Evolutionary conservation across 2,329 filamentous ascomycete genomes (phyloP), one percentile per base, ranked within the genome.

Genomic region (Aspergillus ustus): DNA sequence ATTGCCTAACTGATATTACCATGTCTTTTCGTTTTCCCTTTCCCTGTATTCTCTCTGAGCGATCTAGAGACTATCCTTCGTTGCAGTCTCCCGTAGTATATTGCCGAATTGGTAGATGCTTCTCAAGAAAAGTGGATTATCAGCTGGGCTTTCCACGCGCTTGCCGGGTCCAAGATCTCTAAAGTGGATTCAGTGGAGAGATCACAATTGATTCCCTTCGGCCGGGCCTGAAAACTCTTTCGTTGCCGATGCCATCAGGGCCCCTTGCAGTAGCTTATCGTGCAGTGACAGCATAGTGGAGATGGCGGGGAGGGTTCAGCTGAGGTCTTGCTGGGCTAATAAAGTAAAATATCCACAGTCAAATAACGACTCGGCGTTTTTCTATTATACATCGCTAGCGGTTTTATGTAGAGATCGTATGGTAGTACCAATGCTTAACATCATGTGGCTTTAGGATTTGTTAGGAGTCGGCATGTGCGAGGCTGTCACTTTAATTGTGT

Each of bases 261-360:
- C 34, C 34, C 34, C 34, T 25, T 40, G 34, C 34, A 40, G 34
- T 40, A 40, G 37, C 31, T 54, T 28, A 44, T 53, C 34, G 13
- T 54, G 25, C 29, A 48, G 43, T 46, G 43, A 31, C 46, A 17
- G 9, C 25, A 19, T 4, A 44, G 25, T 50, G 60, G 49, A 31
- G 45, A 49, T 20, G 50, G 7, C 46, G 43, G 61, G 52, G 57
- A 37, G 37, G 48, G 53, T 63, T 63, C 61, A 63, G 61, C 61
- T 63, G 61, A 60, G 61, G 49, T 48, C n/a, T 54, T 53, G n/a
- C 46, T 13, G n/a, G 13, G 52, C 55, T 57, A 44, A 45, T 6
- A 37, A 52, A 40, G 15, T 20, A 34, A 59, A 46, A 22, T 20
- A 9, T 19, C 6, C n/a, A 46, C n/a, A 5, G n/a, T 19, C 44